Base-by-base conservation (phyloP, 2,329 filamentous ascomycete species). In the Fusarium torreyae region DNA sequence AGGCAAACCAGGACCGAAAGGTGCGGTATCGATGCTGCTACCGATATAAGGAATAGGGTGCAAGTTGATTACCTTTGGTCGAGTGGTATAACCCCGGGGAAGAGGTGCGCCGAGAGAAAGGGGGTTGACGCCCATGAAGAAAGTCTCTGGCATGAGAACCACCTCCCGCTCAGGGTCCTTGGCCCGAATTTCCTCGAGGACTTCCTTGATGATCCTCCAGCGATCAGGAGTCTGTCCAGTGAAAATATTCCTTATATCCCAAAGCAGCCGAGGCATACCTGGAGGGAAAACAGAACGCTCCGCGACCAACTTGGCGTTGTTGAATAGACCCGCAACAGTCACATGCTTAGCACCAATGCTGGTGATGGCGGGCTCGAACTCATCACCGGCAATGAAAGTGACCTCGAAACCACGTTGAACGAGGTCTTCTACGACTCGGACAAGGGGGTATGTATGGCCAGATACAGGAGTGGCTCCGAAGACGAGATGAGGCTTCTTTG, bases 91-190 rank as follows among this genome's bases (percentile, higher is more conserved):
- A 18, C 74, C 83, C 70, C 68, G 74, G 15, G 74, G 82, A 58
- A 79, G 74, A 4, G 81, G 77, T 2, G 78, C 78, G 4, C 82
- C 82, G 31, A 77, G 70, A 2, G 71, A 66, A 50, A 83, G 77
- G 0, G 84, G 82, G 1, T 79, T 63, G 13, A 76, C 65, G 1
- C 81, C 83, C 55, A 78, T 73, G 44, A 78, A 81, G 4, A 77
- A 70, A 4, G 76, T 73, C 68, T 87, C 85, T 34, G 76, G 76
- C n/a, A 86, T 52, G 14, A 84, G 72, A 20, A 87, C 64, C 28
- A 86, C 76, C 31, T 82, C 75, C 10, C 80, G 76, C 6, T 63
- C 66, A 4, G 79, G 77, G 33, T 81, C 74, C 3, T 75, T 57
- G 9, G 74, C 72, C 4, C 76, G 74, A 31, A 80, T 62, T 6